Percentiles rank a stretch among this genome's conserved stretches.
phyloP scores from a whole-genome alignment of 108 stramenopile genomes.

The Epithemia pelagica region DNA sequence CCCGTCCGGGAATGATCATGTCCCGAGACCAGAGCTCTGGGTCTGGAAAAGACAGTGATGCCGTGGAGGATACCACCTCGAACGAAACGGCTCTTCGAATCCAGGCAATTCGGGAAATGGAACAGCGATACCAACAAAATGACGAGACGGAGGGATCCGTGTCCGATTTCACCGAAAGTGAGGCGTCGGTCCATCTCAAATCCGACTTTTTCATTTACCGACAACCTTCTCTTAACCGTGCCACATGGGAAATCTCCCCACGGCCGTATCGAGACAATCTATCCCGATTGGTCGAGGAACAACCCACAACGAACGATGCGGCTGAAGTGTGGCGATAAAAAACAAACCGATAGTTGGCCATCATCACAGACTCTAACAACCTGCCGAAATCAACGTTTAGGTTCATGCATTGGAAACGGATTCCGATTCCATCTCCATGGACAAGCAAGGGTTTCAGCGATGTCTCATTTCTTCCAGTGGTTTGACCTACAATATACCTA shows the following conservation, averaged over 20 bases:
- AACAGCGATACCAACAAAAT: conserved; percentile 2
- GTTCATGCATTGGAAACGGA: too few relatives aligned
- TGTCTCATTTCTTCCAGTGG: too few relatives aligned
- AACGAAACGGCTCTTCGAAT: neutral
- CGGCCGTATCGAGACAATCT: conserved; percentile 20
- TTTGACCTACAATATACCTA: too few relatives aligned
- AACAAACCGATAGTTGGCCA: too few relatives aligned
- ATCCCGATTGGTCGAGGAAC: neutral
- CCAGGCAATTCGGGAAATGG: neutral
- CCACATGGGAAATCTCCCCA: conserved; percentile 26
- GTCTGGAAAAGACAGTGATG: neutral
- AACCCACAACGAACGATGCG: neutral
- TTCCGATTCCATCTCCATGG: too few relatives aligned
- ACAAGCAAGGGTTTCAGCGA: too few relatives aligned
- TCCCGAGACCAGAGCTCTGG: neutral
- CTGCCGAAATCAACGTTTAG: too few relatives aligned
- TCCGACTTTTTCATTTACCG: conserved; percentile 27
- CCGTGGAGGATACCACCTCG: neutral
- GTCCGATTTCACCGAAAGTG: conserved; percentile 10
- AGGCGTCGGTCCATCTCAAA: neutral
- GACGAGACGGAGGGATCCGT: neutral
- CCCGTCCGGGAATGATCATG: neutral
- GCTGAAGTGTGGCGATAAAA: conserved; percentile 1
- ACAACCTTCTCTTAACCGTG: conserved; percentile 28
- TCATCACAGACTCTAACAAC: too few relatives aligned